phyloP scores from a whole-genome alignment of 805 yeast genomes.

The Cyberlindnera japonica region DNA sequence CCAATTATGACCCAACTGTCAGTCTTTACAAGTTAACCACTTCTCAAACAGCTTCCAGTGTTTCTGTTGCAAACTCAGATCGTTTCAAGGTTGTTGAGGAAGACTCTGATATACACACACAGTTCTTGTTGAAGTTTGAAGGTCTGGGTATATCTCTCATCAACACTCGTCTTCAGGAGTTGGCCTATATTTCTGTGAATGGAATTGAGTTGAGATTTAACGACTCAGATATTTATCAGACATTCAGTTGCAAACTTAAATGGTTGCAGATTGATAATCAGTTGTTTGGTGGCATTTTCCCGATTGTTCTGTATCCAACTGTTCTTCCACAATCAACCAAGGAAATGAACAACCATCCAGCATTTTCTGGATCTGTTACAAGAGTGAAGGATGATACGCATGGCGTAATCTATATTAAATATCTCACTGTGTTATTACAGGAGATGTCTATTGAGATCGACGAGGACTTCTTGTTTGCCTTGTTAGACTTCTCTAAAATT shows the following conservation, averaged over 20 bases:
- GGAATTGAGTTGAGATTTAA: conserved; percentile 80
- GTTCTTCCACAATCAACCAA: conserved; percentile 79
- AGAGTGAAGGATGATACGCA: conserved; percentile 84
- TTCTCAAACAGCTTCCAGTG: conserved; percentile 30
- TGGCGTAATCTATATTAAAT: conserved; percentile 86
- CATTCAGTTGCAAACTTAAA: conserved; percentile 72
- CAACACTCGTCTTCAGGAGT: conserved; percentile 65
- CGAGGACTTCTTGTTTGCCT: conserved; percentile 83
- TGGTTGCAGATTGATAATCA: conserved; percentile 97
- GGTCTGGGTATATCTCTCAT: conserved; percentile 88
- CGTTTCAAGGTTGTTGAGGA: conserved; percentile 50
- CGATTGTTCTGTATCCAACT: conserved; percentile 85
- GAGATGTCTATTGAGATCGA: conserved; percentile 91
- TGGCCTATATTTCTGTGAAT: conserved; percentile 75
- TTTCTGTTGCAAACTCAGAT: conserved; percentile 34
- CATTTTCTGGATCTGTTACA: conserved; percentile 81
- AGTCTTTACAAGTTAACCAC: conserved; percentile 61
- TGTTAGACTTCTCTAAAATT: conserved; percentile 73
- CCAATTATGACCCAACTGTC: conserved; percentile 73
- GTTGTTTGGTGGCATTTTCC: conserved; percentile 80
- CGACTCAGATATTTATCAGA: conserved; percentile 82
- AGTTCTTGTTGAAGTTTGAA: conserved; percentile 59
- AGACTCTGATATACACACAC: conserved; percentile 33
- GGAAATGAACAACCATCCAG: conserved; percentile 87
- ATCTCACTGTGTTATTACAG: conserved; percentile 84